Percentiles rank a stretch among this genome's conserved stretches.
Conservation (phyloP, 352 stramenopile species). For the Phytophthora cryptogea region DNA sequence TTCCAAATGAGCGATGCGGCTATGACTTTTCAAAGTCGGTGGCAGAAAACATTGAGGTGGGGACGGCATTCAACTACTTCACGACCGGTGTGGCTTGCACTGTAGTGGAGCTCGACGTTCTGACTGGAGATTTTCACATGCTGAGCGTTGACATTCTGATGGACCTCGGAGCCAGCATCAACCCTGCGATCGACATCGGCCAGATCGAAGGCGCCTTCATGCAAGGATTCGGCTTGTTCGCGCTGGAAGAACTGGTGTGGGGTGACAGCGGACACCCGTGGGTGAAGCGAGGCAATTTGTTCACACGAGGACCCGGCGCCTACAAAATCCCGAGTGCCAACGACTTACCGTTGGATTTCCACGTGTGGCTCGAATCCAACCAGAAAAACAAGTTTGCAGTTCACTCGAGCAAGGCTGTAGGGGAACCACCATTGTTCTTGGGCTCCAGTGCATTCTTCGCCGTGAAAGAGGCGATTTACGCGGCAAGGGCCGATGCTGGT, state of each 20-base stretch:
- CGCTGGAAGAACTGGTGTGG: conserved; percentile 95
- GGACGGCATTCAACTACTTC: conserved; percentile 96
- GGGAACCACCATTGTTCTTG: conserved; percentile 96
- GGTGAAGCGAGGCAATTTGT: conserved; percentile 91
- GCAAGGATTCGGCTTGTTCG: conserved; percentile 95
- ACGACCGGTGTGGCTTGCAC: conserved; percentile 94
- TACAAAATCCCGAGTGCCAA: conserved; percentile 99
- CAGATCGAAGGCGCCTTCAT: conserved; percentile 98
- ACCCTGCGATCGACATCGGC: conserved; percentile 96
- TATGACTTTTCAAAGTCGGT: conserved; percentile 93
- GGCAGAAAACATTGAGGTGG: conserved; percentile 87
- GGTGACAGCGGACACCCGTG: conserved; percentile 94
- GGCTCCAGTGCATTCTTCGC: conserved; percentile 95
- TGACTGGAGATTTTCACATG: conserved; percentile 94
- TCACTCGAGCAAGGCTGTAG: conserved; percentile 96
- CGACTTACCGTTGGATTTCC: conserved; percentile 94
- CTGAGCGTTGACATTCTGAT: conserved; percentile 85
- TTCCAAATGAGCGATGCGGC: conserved; percentile 90
- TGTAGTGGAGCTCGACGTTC: conserved; percentile 95
- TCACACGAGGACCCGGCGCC: conserved; percentile 93
- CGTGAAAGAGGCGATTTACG: conserved; percentile 94
- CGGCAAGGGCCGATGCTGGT: conserved; percentile 72
- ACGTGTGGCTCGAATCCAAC: conserved; percentile 94
- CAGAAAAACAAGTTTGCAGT: conserved; percentile 95
- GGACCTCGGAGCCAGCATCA: conserved; percentile 95